A percentile compares a stretch with the other conserved stretches of the same genome.
phyloP scores from a whole-genome alignment of 176 grass and related monocot species.

The Pontederia crassipes region DNA sequence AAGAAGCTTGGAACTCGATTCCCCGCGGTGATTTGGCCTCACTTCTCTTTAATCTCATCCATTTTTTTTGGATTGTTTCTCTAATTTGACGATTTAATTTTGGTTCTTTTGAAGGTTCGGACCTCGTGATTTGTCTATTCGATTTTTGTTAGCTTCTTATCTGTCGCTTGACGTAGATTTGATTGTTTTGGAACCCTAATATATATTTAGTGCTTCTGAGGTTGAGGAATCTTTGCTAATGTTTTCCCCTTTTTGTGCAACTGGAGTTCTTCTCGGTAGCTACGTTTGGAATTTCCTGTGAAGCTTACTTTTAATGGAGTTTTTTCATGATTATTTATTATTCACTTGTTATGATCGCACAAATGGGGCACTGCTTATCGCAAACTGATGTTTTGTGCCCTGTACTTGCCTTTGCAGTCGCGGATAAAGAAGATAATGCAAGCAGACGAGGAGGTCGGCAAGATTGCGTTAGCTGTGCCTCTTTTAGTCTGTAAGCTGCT shows the following conservation, averaged over 20 bases:
- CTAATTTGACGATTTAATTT: slow-evolving; percentile 2
- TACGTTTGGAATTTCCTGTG: no score
- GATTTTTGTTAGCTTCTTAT: neutral
- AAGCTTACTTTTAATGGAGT: no score
- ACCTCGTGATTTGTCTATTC: slow-evolving; percentile 5
- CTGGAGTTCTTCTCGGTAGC: no score
- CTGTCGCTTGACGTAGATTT: neutral
- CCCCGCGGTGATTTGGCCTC: slow-evolving; percentile 60
- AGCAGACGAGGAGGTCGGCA: slow-evolving; percentile 98
- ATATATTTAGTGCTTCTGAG: no score
- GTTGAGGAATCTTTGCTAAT: no score
- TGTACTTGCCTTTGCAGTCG: slow-evolving; percentile 29
- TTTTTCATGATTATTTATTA: no score
- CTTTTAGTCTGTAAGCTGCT: slow-evolving; percentile 89
- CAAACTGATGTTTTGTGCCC: slow-evolving; percentile 2
- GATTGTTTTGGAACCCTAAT: no score
- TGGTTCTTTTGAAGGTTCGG: slow-evolving; percentile 7
- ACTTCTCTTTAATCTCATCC: neutral
- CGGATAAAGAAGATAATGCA: slow-evolving; percentile 99
- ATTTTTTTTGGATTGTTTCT: neutral
- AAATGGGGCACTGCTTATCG: neutral
- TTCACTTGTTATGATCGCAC: no score
- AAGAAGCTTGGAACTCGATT: slow-evolving; percentile 99
- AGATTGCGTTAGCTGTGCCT: slow-evolving; percentile 92
- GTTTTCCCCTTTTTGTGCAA: no score